Percentiles rank a stretch among this genome's conserved stretches.
Conservation (phyloP, 441 rosid genomes). For the Aquilaria agallochum region DNA sequence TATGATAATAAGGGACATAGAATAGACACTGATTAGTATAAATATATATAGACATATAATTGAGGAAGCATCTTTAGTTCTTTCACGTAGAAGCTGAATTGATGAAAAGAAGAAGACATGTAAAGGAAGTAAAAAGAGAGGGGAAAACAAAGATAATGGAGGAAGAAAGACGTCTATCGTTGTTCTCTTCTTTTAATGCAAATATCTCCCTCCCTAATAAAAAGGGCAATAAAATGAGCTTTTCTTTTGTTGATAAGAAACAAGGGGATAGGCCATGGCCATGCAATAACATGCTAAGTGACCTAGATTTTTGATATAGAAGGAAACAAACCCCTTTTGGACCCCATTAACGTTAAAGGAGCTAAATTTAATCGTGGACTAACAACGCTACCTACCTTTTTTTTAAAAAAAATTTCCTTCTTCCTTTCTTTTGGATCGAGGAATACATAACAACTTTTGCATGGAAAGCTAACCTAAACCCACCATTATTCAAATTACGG, state of each 20-base stretch:
- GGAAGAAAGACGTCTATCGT: slow-evolving; percentile 33
- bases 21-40: no score
- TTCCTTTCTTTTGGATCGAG: slow-evolving; percentile 21
- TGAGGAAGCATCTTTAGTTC: neutral
- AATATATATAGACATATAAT: no score
- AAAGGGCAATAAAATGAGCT: slow-evolving; percentile 42
- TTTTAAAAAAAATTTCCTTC: slow-evolving; percentile 30
- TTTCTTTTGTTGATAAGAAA: slow-evolving; percentile 25
- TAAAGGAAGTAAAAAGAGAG: slow-evolving; percentile 10
- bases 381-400: neutral
- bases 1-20: no score
- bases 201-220: slow-evolving; percentile 10
- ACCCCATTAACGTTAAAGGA: slow-evolving; percentile 24
- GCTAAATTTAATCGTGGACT: slow-evolving; percentile 11
- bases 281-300: slow-evolving; percentile 21
- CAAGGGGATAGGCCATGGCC: slow-evolving; percentile 12
- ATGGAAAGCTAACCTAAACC: slow-evolving; percentile 28
- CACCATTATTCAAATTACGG: slow-evolving; percentile 12
- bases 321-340: slow-evolving; percentile 18
- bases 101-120: slow-evolving; percentile 6
- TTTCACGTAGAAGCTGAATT: slow-evolving; percentile 34
- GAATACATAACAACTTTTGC: slow-evolving; percentile 32
- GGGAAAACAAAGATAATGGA: slow-evolving; percentile 13
- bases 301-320: slow-evolving; percentile 17
- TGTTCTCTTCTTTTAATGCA: slow-evolving; percentile 58